phyloP scores from a whole-genome alignment of 2,329 filamentous ascomycete genomes.

The Periconia digitata region DNA sequence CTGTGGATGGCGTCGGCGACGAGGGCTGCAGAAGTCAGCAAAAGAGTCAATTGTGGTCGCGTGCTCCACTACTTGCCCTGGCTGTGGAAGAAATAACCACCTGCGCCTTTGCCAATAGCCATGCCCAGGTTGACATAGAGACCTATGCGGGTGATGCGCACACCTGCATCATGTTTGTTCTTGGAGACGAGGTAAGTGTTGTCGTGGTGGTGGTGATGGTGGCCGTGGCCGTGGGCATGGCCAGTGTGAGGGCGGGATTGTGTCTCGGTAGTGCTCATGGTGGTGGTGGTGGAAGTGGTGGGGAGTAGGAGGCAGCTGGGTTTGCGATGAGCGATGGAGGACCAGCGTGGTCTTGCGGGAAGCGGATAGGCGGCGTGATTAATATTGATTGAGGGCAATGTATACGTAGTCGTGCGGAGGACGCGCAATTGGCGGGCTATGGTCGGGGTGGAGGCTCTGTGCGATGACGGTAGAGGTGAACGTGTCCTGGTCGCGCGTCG shows the following conservation, averaged over 20 bases:
- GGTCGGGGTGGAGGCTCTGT: slow-evolving; percentile 16
- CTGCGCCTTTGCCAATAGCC: slow-evolving; percentile 89
- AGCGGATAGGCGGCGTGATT: slow-evolving; percentile 11
- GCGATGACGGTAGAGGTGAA: slow-evolving; percentile 23
- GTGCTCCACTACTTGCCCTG: slow-evolving; percentile 53
- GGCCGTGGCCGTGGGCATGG: slow-evolving; percentile 54
- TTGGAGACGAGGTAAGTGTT: slow-evolving; percentile 78
- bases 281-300: slow-evolving; percentile 19
- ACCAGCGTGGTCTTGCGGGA: slow-evolving; percentile 31
- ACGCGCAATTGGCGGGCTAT: slow-evolving; percentile 29
- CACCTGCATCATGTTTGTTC: slow-evolving; percentile 89
- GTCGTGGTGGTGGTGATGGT: slow-evolving; percentile 80
- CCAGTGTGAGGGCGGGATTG: slow-evolving; percentile 39
- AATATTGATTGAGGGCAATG: slow-evolving; percentile 19
- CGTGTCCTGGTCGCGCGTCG: slow-evolving; percentile 33
- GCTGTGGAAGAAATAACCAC: slow-evolving; percentile 92
- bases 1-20: slow-evolving; percentile 94
- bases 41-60: not conserved
- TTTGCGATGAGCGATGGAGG: slow-evolving; percentile 32
- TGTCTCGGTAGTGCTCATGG: slow-evolving; percentile 29
- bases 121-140: slow-evolving; percentile 89
- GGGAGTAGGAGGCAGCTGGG: slow-evolving; percentile 16
- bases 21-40: slow-evolving; percentile 59
- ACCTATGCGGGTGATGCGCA: slow-evolving; percentile 88
- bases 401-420: slow-evolving; percentile 23